Base-by-base conservation (phyloP, 73 alveolate genomes). In the Paramecium caudatum region DNA sequence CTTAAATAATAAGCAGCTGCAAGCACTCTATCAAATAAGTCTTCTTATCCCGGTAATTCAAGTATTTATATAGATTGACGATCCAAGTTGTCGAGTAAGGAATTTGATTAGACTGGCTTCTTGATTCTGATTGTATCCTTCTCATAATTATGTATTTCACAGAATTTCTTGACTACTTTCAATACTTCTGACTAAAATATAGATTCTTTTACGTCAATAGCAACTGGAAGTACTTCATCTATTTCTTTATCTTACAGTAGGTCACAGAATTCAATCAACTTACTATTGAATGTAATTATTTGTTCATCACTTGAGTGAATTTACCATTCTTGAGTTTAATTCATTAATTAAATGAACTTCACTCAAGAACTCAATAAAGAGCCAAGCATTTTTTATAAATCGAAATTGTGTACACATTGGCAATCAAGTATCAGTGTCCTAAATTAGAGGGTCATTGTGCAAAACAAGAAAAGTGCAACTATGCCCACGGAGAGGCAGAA, bases 401-500 rank as follows among this genome's bases (percentile, higher is more conserved):
- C 80, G 2, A 55, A 55, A 55, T 21, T 62, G n/a, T 62, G 82
- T 62, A 62, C 82, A 15, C 82, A 62, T 62, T 27, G 82, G 49
- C 34, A 27, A 62, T 25, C 49, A 62, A 62, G 82, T 62, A 62
- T 19, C 8, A 27, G 2, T 19, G 13, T 27, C 0, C 13, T 25
- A 8, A 1, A 62, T 1, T 62, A 25, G 82, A 62, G 45, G 82
- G 82, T 5, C 46, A 62, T 25, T 69, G 86, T 69, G 86, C 86
- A 15, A 69, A 69, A 34, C 16, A 69, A 17, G 86, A 69, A 34
- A 69, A 69, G 37, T 69, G 86, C 13, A 69, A 69, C 25, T 69
- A 69, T 37, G 86, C 86, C 3, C 86, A 69, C 12, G 86, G 86
- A 15, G 86, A 69, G 37, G n/a, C 36, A n/a, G 86, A 69, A 69